Percentiles rank a stretch among this genome's conserved stretches.
These are phyloP conservation scores for Aspergillus steynii DNA, from an alignment of 495 filamentous ascomycete genomes.

Conservation along the genomic window DNA sequence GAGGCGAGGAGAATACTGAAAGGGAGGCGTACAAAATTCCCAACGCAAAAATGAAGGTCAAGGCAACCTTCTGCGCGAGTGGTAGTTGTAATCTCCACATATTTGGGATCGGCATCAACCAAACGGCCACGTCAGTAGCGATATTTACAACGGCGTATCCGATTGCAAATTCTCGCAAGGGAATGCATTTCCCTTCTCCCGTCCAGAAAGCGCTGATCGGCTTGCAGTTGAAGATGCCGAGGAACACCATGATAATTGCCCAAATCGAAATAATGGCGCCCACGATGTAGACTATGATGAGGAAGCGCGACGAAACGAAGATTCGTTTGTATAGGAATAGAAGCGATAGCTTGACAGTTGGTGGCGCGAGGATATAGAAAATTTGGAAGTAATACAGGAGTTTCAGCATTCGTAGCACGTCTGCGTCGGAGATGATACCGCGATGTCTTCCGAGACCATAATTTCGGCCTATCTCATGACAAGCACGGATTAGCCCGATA, in stretches of 20 bases:
- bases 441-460: constrained; percentile 2
- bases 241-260: constrained; percentile 13
- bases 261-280: constrained; percentile 7
- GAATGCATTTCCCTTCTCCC: constrained; percentile 11
- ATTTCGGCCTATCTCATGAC: not conserved
- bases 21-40: constrained; percentile 32
- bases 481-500: not conserved
- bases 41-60: constrained; percentile 38
- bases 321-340: constrained; percentile 7
- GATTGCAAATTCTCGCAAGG: constrained; percentile 14
- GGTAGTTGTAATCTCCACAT: constrained; percentile 38
- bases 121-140: constrained; percentile 38
- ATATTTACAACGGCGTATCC: constrained; percentile 26
- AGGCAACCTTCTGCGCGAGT: constrained; percentile 30
- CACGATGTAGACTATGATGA: not conserved
- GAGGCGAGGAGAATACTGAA: too few relatives aligned
- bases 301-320: constrained; percentile 5
- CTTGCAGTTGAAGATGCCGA: constrained; percentile 15
- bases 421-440: not conserved
- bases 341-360: constrained; percentile 13
- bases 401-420: not conserved
- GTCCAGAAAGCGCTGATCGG: constrained; percentile 20
- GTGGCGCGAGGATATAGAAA: constrained; percentile 13
- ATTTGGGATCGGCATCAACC: constrained; percentile 40
- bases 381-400: constrained; percentile 16